These are phyloP conservation scores for Candida coleopterorum DNA, from an alignment of 805 yeast genomes.

Conservation along the genomic window DNA sequence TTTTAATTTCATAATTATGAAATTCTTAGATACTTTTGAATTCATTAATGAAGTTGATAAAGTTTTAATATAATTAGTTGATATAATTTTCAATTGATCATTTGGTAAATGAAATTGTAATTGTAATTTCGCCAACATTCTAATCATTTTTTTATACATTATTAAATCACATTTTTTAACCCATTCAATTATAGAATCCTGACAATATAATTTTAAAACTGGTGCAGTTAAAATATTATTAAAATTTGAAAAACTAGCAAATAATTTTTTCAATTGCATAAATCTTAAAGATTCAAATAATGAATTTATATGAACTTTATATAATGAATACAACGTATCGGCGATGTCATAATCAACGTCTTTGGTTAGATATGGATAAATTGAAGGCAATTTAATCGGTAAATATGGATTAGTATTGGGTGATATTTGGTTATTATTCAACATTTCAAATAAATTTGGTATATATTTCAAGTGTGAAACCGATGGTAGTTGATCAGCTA, in stretches of 20 bases:
- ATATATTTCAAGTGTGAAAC: constrained; percentile 22
- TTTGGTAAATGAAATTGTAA: constrained; percentile 51
- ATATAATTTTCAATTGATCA: constrained; percentile 54
- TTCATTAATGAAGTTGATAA: constrained; percentile 32
- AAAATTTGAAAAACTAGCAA: constrained; percentile 49
- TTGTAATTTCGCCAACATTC: constrained; percentile 58
- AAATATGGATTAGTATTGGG: constrained; percentile 10
- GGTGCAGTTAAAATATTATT: constrained; percentile 55
- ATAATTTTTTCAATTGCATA: constrained; percentile 60
- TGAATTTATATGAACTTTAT: constrained; percentile 59
- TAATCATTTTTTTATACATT: constrained; percentile 52
- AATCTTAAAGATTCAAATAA: constrained; percentile 62
- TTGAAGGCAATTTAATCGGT: constrained; percentile 29
- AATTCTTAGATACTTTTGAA: constrained; percentile 43
- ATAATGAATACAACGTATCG: constrained; percentile 56
- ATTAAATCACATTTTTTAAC: constrained; percentile 59
- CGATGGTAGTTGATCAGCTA: constrained; percentile 12
- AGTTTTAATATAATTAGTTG: constrained; percentile 44
- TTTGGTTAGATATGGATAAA: constrained; percentile 40
- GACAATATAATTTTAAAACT: constrained; percentile 52
- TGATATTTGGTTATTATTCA: constrained; percentile 11
- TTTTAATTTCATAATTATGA: constrained; percentile 48
- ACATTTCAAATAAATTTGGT: constrained; percentile 23
- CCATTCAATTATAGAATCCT: constrained; percentile 54
- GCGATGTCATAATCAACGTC: constrained; percentile 53